A percentile compares a stretch with the other conserved stretches of the same genome.
Evolutionary conservation across 192 early-diverging fungal species (phyloP).

Genomic region (Geranomyces michiganensis): DNA sequence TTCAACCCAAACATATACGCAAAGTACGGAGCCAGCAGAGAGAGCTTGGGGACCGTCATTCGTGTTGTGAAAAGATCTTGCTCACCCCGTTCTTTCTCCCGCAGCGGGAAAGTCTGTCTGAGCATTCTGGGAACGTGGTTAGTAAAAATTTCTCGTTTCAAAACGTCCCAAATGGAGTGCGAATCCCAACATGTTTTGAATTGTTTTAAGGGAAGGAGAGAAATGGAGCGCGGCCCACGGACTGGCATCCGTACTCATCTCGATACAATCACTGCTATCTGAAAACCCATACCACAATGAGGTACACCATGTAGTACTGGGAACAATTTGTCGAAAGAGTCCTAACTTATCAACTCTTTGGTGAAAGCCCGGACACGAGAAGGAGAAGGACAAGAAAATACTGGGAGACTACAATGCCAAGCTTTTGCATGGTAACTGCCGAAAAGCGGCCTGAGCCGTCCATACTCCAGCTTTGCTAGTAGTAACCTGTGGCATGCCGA

Average conservation of each 20-base stretch:
- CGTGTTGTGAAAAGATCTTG: too few species aligned
- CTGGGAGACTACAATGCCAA: slow-evolving; percentile 62
- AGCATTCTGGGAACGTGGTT: slow-evolving; percentile 67
- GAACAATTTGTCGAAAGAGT: too few species aligned
- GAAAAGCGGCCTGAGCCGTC: too few species aligned
- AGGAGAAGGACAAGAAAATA: slow-evolving; percentile 37
- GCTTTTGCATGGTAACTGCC: slow-evolving; percentile 56
- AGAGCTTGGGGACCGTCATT: background rate
- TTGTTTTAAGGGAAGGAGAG: slow-evolving; percentile 54
- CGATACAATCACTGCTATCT: slow-evolving; percentile 65
- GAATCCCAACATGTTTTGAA: background rate
- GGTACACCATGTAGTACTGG: too few species aligned
- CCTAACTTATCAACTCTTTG: too few species aligned
- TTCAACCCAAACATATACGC: slow-evolving; percentile 69
- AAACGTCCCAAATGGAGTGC: background rate
- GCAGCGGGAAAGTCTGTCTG: slow-evolving; percentile 34
- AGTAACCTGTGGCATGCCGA: background rate
- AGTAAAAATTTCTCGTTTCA: slow-evolving; percentile 17
- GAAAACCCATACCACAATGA: slow-evolving; percentile 67
- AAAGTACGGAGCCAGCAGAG: slow-evolving; percentile 26
- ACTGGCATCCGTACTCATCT: slow-evolving; percentile 56
- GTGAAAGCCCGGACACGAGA: slow-evolving; percentile 58
- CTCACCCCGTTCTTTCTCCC: background rate
- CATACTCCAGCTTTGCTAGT: too few species aligned
- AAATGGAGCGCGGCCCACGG: slow-evolving; percentile 67